A percentile compares a stretch with the other conserved stretches of the same genome.
phyloP scores from a whole-genome alignment of 257 asterid genomes.

The Penstemon davidsonii region DNA sequence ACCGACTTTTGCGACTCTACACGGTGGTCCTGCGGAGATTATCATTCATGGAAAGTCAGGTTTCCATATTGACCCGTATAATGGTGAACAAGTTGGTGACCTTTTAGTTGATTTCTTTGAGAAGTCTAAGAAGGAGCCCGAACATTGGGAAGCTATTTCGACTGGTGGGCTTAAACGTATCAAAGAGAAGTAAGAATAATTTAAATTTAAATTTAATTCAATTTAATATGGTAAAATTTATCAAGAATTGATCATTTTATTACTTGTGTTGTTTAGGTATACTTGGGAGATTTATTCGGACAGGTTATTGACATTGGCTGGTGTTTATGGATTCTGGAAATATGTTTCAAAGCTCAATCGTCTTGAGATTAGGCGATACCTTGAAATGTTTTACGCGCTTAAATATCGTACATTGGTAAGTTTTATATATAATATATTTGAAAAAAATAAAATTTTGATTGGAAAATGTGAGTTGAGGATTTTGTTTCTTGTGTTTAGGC shows the following conservation, averaged over 20 bases:
- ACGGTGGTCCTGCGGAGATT: slow-evolving; percentile 97
- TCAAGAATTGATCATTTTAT: neutral
- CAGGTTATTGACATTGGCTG: slow-evolving; percentile 79
- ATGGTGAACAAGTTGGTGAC: slow-evolving; percentile 73
- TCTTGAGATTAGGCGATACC: slow-evolving; percentile 77
- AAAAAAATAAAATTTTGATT: neutral
- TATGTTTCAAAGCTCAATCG: slow-evolving; percentile 85
- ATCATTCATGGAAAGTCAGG: slow-evolving; percentile 85
- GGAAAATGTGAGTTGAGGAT: neutral
- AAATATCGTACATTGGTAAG: slow-evolving; percentile 81
- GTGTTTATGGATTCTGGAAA: slow-evolving; percentile 94
- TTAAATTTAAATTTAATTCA: neutral
- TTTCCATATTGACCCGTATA: slow-evolving; percentile 95
- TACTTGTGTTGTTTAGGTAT: slow-evolving; percentile 45
- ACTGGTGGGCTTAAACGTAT: slow-evolving; percentile 73
- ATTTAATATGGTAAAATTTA: neutral
- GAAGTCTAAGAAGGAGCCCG: slow-evolving; percentile 62
- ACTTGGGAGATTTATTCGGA: slow-evolving; percentile 94
- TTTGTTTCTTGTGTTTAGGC: slow-evolving; percentile 49
- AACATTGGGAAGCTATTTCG: slow-evolving; percentile 73
- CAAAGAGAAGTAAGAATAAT: slow-evolving; percentile 69
- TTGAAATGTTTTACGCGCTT: slow-evolving; percentile 90
- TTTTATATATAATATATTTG: neutral
- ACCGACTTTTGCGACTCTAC: slow-evolving; percentile 83
- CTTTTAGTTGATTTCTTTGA: slow-evolving; percentile 72